Evolutionary conservation across 306 rosid species (phyloP).

Genomic region (Ceratonia siliqua): DNA sequence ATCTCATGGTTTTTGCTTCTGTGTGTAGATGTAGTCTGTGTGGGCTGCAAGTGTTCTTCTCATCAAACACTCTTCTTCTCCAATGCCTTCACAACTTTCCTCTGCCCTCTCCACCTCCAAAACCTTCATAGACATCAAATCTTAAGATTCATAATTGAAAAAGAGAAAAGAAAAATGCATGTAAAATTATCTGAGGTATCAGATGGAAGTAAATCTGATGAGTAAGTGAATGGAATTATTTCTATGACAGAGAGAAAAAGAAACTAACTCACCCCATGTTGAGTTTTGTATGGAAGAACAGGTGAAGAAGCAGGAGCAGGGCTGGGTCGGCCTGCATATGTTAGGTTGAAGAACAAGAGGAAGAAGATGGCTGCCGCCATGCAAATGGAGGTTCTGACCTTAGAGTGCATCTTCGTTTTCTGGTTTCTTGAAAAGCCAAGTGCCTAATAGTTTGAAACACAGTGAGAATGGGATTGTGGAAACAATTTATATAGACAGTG

Average conservation of each 20-base stretch:
- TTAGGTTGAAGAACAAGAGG: conserved; percentile 19
- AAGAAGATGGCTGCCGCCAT: conserved; percentile 21
- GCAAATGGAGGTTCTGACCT: conserved; percentile 37
- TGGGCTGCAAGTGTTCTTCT: conserved; percentile 91
- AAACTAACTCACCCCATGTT: conserved; percentile 38
- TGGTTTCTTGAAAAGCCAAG: conserved; percentile 26
- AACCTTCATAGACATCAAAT: conserved; percentile 41
- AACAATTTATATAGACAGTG: conserved; percentile 36
- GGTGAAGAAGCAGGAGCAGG: conserved; percentile 31
- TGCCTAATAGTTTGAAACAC: not conserved
- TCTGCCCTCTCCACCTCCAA: conserved; percentile 48
- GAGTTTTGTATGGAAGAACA: conserved; percentile 26
- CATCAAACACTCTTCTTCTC: conserved; percentile 78
- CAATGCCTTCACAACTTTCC: conserved; percentile 66
- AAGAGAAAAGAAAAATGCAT: not conserved
- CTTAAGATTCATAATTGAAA: not conserved
- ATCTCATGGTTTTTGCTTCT: conserved; percentile 62
- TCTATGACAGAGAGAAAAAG: no score
- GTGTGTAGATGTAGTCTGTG: conserved; percentile 79
- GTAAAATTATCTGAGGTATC: no score
- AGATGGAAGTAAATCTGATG: not conserved
- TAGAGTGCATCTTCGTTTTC: conserved; percentile 26
- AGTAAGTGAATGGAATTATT: no score
- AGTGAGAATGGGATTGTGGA: not conserved
- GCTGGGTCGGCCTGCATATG: conserved; percentile 22